phyloP scores from a whole-genome alignment of 306 rosid genomes.

The Phaseolus lunatus region DNA sequence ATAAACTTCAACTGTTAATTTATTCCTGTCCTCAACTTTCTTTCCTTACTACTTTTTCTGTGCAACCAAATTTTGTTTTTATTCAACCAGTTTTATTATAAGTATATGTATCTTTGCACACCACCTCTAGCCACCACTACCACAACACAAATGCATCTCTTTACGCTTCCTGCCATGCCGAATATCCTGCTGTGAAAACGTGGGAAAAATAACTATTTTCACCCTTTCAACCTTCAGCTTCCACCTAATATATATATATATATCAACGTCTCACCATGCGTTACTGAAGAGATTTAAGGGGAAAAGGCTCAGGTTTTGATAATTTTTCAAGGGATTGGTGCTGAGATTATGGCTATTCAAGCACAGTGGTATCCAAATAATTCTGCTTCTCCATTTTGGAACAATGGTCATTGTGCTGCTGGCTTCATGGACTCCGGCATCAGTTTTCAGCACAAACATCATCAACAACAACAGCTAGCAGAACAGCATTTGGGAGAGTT shows the following conservation, averaged over 20 bases:
- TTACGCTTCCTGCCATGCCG: background rate
- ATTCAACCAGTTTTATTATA: background rate
- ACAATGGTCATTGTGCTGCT: conserved; percentile 44
- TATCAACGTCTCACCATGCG: background rate
- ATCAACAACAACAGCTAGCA: conserved; percentile 39
- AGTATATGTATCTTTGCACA: conserved; percentile 1
- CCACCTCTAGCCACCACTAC: background rate
- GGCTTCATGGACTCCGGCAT: conserved; percentile 46
- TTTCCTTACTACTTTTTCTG: background rate
- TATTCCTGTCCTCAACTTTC: background rate
- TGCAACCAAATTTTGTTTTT: background rate
- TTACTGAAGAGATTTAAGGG: conserved; percentile 12
- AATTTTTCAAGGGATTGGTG: no score
- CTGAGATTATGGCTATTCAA: conserved; percentile 61
- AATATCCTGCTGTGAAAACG: conserved; percentile 25
- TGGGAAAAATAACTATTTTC: background rate
- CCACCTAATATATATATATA: no score
- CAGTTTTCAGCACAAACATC: conserved; percentile 50
- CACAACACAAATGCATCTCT: conserved; percentile 6
- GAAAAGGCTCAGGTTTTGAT: background rate
- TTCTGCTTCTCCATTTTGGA: conserved; percentile 51
- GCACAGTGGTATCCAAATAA: conserved; percentile 60
- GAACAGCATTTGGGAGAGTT: conserved; percentile 41
- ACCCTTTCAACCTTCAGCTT: background rate
- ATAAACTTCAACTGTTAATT: conserved; percentile 11